Conservation (phyloP, 345 rosid genomes). For the Balakata baccata region DNA sequence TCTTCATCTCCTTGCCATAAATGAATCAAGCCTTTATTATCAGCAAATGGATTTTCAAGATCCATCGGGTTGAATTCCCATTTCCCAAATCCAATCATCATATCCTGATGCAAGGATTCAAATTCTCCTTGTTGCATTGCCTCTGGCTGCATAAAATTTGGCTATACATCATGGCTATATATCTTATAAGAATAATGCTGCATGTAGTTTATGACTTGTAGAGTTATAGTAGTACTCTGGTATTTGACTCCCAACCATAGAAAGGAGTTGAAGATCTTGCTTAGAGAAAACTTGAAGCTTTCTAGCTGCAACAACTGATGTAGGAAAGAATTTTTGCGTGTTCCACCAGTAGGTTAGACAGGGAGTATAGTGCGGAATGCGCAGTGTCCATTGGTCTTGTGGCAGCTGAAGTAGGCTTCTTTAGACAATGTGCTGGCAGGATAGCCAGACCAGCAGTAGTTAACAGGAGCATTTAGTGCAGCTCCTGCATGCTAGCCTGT, state of each 20-base stretch:
- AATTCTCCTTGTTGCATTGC: conserved; percentile 22
- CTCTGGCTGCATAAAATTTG: conserved; percentile 8
- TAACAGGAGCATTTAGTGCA: conserved; percentile 22
- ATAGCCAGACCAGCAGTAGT: conserved; percentile 34
- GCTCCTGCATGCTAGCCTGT: conserved; percentile 33
- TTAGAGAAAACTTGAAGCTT: conserved; percentile 13
- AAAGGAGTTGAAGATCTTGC: conserved; percentile 16
- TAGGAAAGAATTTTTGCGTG: conserved; percentile 27
- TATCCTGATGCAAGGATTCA: conserved; percentile 23
- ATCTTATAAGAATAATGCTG: neutral
- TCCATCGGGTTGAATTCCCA: conserved; percentile 34
- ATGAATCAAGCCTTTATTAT: conserved; percentile 28
- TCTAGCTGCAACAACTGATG: conserved; percentile 12
- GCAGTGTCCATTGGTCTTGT: conserved; percentile 23
- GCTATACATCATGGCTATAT: neutral
- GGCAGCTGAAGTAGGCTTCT: conserved; percentile 23
- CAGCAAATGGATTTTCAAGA: conserved; percentile 26
- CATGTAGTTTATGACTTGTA: neutral
- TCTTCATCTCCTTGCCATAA: conserved; percentile 33
- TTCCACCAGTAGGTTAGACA: conserved; percentile 34
- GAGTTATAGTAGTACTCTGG: conserved; percentile 4
- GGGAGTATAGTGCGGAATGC: conserved; percentile 18
- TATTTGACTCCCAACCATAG: neutral
- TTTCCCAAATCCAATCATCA: conserved; percentile 27
- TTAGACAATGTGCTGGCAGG: conserved; percentile 23